These are phyloP conservation scores for Leptographium procerum DNA, from an alignment of 2,329 filamentous ascomycete species.

Conservation along the genomic window DNA sequence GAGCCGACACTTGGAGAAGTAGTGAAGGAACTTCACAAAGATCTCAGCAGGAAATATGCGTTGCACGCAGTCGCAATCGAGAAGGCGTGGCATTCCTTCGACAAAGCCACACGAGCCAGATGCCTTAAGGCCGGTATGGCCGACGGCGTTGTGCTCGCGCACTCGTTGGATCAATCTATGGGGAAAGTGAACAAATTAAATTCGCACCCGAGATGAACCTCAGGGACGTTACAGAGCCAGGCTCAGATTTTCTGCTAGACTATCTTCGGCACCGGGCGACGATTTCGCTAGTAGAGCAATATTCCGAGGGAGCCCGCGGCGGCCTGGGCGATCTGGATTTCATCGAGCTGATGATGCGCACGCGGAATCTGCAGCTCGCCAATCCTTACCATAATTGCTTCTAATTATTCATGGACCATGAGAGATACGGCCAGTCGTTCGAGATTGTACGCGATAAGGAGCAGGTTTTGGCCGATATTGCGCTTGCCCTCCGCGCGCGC, in stretches of 20 bases:
- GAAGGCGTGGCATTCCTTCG: constrained; percentile 27
- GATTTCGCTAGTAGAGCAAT: constrained; percentile 10
- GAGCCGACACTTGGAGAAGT: neutral
- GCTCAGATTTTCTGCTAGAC: constrained; percentile 18
- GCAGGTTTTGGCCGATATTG: constrained; percentile 15
- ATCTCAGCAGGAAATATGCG: constrained; percentile 28
- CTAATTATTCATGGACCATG: constrained; percentile 28
- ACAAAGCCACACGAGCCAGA: constrained; percentile 19
- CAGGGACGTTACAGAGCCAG: constrained; percentile 23
- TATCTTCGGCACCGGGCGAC: constrained; percentile 12
- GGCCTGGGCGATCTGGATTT: constrained; percentile 23
- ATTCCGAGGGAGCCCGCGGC: constrained; percentile 13
- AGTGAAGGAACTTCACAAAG: constrained; percentile 20
- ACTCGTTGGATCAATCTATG: constrained; percentile 15
- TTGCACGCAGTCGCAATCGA: constrained; percentile 24
- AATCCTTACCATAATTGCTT: constrained; percentile 20
- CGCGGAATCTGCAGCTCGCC: constrained; percentile 19
- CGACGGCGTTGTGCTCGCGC: constrained; percentile 23
- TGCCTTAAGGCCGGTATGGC: constrained; percentile 23
- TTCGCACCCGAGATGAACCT: constrained; percentile 33
- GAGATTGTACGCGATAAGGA: constrained; percentile 15
- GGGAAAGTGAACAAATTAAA: constrained; percentile 29
- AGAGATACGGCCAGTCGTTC: constrained; percentile 25
- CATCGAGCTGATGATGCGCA: constrained; percentile 24
- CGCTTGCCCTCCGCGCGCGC: constrained; percentile 13